phyloP scores from a whole-genome alignment of 768 basidiomycete genomes.

The Omphalotus guepiniiformis region DNA sequence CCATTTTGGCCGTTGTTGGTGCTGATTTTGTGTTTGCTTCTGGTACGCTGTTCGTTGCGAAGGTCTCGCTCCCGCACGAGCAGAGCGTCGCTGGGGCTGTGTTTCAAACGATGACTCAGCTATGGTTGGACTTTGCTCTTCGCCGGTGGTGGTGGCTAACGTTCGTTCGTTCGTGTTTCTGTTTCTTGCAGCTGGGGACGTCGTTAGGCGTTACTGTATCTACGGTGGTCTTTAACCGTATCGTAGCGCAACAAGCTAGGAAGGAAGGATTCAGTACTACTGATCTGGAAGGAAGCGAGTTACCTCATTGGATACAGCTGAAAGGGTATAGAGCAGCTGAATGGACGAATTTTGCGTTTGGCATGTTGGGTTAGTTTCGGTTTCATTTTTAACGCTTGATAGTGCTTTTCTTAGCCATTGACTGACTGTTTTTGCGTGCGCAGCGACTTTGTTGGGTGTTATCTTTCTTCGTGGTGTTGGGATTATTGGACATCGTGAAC shows the following conservation, averaged over 20 bases:
- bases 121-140: not conserved
- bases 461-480: constrained; percentile 10
- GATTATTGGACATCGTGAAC: constrained; percentile 8
- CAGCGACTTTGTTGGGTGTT: constrained; percentile 7
- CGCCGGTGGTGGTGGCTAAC: not conserved
- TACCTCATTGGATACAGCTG: constrained; percentile 36
- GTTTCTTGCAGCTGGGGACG: constrained; percentile 50
- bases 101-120: constrained; percentile 78
- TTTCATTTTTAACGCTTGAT: not conserved
- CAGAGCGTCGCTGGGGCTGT: constrained; percentile 73
- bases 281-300: constrained; percentile 22
- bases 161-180: not conserved
- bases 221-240: constrained; percentile 65
- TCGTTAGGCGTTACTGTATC: constrained; percentile 67
- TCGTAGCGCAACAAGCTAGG: constrained; percentile 30
- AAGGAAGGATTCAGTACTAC: constrained; percentile 25
- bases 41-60: constrained; percentile 73
- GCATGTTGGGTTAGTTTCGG: constrained; percentile 42
- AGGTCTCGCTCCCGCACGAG: constrained; percentile 60
- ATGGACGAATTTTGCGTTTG: constrained; percentile 63
- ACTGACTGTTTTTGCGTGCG: not conserved
- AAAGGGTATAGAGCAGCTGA: constrained; percentile 57
- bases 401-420: not conserved
- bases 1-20: constrained; percentile 62
- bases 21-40: constrained; percentile 74